Base-by-base conservation (phyloP, 305 asterid species). In the Fraxinus baroniana region DNA sequence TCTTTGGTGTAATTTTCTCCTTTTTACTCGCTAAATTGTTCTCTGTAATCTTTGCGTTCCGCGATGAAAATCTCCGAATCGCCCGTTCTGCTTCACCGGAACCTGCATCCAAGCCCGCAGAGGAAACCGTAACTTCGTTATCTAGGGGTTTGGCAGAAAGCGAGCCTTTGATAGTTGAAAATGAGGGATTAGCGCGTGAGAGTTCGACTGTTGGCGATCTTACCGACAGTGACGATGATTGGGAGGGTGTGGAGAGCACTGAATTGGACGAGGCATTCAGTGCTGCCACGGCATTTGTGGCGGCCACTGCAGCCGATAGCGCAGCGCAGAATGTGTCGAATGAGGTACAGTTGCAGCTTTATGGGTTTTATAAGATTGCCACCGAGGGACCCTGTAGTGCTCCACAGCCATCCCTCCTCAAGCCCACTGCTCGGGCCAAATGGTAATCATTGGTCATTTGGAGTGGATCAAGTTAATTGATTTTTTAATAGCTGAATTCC, bases 221-320 rank as follows among this genome's bases (percentile, higher is more conserved):
- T 8, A 83, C 88, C 66, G 93, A 91, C 6, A 89, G 92, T 72
- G 92, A 91, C 84, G 95, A 91, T 86, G 99, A 94, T 87, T 94
- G 99, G 99, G 99, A 95, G 87, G 99, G 98, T 41, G 98, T 97
- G 10, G 99, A 97, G 93, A 95, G 93, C 85, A 97, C 98, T 30
- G 99, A 97, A 83, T 84, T 97, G 91, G 99, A 97, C 84, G 99
- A 97, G 86, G 84, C 86, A 15, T 97, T 97, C 41, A 94, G 98
- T 88, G 99, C 99, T 22, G 99, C 99, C 33, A 93, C 98, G n/a
- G 95, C 97, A 4, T 97, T 97, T 60, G 98, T 97, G 78, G 98
- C 98, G 2, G 97, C 98, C 35, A 95, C 97, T 17, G 98, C 98
- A 1, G 98, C 93, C 0, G 98, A 91, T 86, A 87, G 94, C 85